These are phyloP conservation scores for Symbiodinium pilosum DNA, from an alignment of 73 alveolate species.

Conservation along the genomic window DNA sequence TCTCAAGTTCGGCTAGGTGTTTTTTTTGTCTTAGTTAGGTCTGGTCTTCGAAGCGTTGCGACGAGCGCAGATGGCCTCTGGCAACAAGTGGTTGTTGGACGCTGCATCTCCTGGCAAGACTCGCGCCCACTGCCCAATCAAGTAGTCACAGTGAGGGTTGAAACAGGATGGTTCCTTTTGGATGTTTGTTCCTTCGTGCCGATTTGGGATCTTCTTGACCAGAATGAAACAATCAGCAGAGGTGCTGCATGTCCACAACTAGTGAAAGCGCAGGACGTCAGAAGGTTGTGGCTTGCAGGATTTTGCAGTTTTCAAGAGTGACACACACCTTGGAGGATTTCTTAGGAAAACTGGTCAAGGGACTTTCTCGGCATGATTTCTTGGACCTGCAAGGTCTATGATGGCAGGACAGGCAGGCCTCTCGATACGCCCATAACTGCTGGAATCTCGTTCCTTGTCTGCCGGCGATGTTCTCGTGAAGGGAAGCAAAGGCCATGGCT, in stretches of 20 bases:
- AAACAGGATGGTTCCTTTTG: not conserved
- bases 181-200: too few relatives aligned
- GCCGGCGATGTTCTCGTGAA: not conserved
- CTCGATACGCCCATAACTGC: conserved; percentile 73
- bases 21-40: conserved; percentile 7
- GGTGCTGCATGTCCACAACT: too few relatives aligned
- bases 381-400: conserved; percentile 29
- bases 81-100: conserved; percentile 75
- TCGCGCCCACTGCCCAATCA: conserved; percentile 12
- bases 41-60: conserved; percentile 83
- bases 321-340: too few relatives aligned
- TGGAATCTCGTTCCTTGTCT: conserved; percentile 31
- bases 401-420: conserved; percentile 68
- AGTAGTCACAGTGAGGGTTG: not conserved
- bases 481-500: not conserved
- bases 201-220: too few relatives aligned
- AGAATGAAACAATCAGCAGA: too few relatives aligned
- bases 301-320: too few relatives aligned
- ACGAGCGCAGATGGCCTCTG: conserved; percentile 39
- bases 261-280: too few relatives aligned
- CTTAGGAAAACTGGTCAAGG: too few relatives aligned
- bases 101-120: conserved; percentile 71
- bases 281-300: too few relatives aligned
- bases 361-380: not conserved
- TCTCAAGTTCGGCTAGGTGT: too few relatives aligned